These are phyloP conservation scores for Rauvolfia tetraphylla DNA, from an alignment of 257 asterid genomes.

Conservation along the genomic window DNA sequence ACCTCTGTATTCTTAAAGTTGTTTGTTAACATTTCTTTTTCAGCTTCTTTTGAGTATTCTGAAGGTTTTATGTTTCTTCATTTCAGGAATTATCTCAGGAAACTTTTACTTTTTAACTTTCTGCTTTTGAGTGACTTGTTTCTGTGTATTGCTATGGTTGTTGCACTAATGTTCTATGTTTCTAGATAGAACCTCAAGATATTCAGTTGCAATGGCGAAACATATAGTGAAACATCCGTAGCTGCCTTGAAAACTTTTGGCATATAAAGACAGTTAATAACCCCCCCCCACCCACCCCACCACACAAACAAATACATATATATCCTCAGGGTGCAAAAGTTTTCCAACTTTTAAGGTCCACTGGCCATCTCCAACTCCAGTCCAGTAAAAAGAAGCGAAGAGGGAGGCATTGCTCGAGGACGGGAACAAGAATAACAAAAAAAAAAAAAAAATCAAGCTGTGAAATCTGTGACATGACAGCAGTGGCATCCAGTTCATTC, in stretches of 20 bases:
- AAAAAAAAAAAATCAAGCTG: not conserved
- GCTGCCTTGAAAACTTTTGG: not conserved
- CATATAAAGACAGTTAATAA: not conserved
- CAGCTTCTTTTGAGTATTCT: not conserved
- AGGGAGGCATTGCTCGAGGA: not conserved
- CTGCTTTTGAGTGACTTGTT: slow-evolving; percentile 3
- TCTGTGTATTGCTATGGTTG: not conserved
- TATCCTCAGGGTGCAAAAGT: not conserved
- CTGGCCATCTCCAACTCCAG: not conserved
- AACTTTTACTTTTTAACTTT: not conserved
- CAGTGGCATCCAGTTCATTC: not conserved
- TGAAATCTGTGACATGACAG: not conserved
- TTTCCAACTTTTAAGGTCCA: not conserved
- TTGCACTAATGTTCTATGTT: not conserved
- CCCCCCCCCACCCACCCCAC: too few relatives aligned
- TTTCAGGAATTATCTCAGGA: slow-evolving; percentile 3
- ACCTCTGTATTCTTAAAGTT: not conserved
- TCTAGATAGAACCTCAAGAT: not conserved
- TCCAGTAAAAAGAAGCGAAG: not conserved
- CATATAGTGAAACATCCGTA: not conserved
- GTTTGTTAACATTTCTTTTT: not conserved
- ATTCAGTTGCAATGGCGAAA: not conserved
- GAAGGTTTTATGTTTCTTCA: not conserved
- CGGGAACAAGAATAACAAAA: not conserved
- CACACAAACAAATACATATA: not conserved